phyloP scores from a whole-genome alignment of 441 rosid genomes.

The Pelargonium fulgidum region DNA sequence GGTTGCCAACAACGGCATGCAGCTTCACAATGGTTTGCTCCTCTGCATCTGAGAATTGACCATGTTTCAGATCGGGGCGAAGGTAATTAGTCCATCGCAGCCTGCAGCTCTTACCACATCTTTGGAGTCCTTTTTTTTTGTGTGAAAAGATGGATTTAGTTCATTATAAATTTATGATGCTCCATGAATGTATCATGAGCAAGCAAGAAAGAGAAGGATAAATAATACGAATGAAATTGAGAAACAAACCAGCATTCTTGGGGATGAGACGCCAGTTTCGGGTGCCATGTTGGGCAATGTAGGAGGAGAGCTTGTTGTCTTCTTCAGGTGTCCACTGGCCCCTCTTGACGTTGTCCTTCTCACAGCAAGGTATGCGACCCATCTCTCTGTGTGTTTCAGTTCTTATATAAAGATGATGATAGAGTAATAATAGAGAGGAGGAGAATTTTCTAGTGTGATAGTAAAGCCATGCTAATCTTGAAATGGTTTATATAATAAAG shows the following conservation, averaged over 20 bases:
- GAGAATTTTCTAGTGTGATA: too few relatives aligned
- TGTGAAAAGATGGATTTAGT: background rate
- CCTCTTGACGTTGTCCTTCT: slow-evolving; percentile 80
- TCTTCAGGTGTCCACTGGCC: slow-evolving; percentile 98
- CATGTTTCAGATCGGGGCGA: slow-evolving; percentile 77
- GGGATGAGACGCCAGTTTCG: slow-evolving; percentile 97
- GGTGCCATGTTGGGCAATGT: slow-evolving; percentile 89
- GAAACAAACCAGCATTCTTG: slow-evolving; percentile 62
- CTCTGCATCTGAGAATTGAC: slow-evolving; percentile 60
- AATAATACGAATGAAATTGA: too few relatives aligned
- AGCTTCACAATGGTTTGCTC: slow-evolving; percentile 74
- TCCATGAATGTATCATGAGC: too few relatives aligned
- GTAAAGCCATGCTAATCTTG: too few relatives aligned
- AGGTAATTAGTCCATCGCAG: slow-evolving; percentile 80
- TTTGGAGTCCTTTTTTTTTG: slow-evolving; percentile 42
- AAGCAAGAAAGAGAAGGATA: too few relatives aligned
- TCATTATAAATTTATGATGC: too few relatives aligned
- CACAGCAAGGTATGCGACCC: slow-evolving; percentile 96
- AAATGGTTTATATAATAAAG: background rate
- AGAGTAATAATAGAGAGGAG: too few relatives aligned
- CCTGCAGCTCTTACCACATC: slow-evolving; percentile 84
- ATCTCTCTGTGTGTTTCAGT: slow-evolving; percentile 20
- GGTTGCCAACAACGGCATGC: slow-evolving; percentile 70
- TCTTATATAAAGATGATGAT: too few relatives aligned
- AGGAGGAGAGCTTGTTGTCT: slow-evolving; percentile 91